Conservation (phyloP, 768 basidiomycete species). For the Leccinum longicurvipes region DNA sequence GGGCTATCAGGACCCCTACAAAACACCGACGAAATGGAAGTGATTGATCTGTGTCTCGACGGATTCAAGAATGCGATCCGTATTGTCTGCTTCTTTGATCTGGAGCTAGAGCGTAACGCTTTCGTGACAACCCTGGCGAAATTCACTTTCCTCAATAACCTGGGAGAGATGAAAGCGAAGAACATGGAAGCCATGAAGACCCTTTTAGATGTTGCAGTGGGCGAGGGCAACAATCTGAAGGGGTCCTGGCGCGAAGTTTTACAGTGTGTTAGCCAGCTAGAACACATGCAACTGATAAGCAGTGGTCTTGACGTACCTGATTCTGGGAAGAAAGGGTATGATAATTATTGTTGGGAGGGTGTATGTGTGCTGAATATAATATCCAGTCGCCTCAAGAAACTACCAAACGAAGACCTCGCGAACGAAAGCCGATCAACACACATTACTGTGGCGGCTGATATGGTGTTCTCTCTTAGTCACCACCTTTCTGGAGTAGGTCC, state of each 20-base stretch:
- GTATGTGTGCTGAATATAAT: conserved; percentile 6
- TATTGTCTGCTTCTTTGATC: conserved; percentile 94
- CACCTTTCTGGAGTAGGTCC: conserved; percentile 88
- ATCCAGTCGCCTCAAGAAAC: conserved; percentile 47
- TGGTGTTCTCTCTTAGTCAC: conserved; percentile 97
- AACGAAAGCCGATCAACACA: conserved; percentile 97
- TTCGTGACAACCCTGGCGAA: conserved; percentile 96
- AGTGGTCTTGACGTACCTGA: conserved; percentile 86
- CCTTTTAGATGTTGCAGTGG: conserved; percentile 89
- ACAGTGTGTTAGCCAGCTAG: conserved; percentile 95
- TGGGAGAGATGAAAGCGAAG: conserved; percentile 98
- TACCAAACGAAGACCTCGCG: conserved; percentile 89
- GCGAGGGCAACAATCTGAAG: conserved; percentile 95
- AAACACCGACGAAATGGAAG: conserved; percentile 90
- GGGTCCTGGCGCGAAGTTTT: conserved; percentile 96
- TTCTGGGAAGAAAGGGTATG: conserved; percentile 75
- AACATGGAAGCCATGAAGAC: conserved; percentile 99
- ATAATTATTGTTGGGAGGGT: conserved; percentile 1
- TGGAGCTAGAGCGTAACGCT: conserved; percentile 97
- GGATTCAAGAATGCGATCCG: conserved; percentile 97
- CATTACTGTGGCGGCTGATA: conserved; percentile 97
- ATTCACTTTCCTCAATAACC: conserved; percentile 96
- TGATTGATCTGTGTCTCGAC: conserved; percentile 88
- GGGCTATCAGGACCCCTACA: conserved; percentile 93
- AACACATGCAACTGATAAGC: conserved; percentile 97